Base-by-base conservation (phyloP, 2,329 filamentous ascomycete species). In the Pseudocercospora fuligena region DNA sequence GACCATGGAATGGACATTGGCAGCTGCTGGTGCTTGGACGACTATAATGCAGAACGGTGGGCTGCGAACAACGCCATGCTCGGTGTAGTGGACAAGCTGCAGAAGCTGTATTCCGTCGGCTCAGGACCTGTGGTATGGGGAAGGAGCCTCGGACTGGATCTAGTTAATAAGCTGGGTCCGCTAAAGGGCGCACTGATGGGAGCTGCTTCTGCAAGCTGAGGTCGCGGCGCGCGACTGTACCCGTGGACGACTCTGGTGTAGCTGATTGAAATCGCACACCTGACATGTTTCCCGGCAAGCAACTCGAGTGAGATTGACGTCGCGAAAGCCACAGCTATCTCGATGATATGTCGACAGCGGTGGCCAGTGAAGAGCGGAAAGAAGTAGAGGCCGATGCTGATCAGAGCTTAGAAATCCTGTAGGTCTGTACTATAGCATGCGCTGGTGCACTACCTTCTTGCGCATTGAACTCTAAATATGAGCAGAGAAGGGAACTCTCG, bases 131-230 rank as follows among this genome's bases (percentile, higher is more conserved):
- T 98, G 36, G 91, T 97, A 19, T 90, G 90, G 72, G 83, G 94
- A 60, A 86, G 94, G 68, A 94, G 92, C 61, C 75, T 93, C 56
- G 94, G 94, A 0, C 79, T 98, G 68, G 87, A 84, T 68, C 87
- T 90, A 7, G 90, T 97, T 68, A 90, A 97, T 79, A 85, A 87
- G 1, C 75, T 97, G 75, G 86, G 87, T 0, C 88, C 90, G 43
- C 75, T 97, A 64, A 98, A 98, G 85, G 87, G 85, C 53, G 92
- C 94, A 76, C 84, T 98, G 69, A 98, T 98, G 94, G 87, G 87
- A 71, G 83, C 83, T 71, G 88, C 88, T 56, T 83, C 84, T 49
- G 54, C 63, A 6, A 59, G 61, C 47, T 66, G n/a, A n/a, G n/a
- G n/a, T n/a, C n/a, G n/a, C n/a, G n/a, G n/a, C n/a, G n/a, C n/a